A percentile compares a stretch with the other conserved stretches of the same genome.
These are phyloP conservation scores for Agrostemma githago DNA, from an alignment of 148 eudicot species.

Conservation along the genomic window DNA sequence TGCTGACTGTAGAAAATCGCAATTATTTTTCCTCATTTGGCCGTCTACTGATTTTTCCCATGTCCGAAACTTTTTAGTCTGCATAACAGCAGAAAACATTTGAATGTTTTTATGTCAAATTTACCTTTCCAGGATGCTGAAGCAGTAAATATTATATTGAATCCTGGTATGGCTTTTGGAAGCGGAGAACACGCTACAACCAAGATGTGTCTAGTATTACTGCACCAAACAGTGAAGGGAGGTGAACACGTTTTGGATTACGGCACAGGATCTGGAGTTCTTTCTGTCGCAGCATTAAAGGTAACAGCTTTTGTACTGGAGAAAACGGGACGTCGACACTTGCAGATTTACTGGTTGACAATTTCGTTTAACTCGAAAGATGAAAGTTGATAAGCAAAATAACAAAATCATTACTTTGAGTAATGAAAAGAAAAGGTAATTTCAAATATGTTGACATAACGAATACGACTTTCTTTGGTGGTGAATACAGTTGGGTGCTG, in stretches of 20 bases:
- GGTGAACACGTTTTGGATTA: conserved; percentile 81
- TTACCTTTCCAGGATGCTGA: conserved; percentile 53
- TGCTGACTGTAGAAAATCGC: neutral
- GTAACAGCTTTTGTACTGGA: conserved; percentile 28
- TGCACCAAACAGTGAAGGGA: conserved; percentile 62
- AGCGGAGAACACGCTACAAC: conserved; percentile 98
- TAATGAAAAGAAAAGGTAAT: no score
- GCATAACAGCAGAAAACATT: neutral
- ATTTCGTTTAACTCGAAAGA: no score
- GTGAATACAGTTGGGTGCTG: conserved; percentile 71
- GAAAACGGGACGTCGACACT: neutral
- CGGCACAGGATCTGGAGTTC: conserved; percentile 96
- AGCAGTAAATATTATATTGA: conserved; percentile 69
- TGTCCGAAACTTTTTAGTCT: neutral
- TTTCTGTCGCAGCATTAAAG: conserved; percentile 90
- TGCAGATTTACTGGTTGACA: neutral
- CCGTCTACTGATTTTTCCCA: neutral
- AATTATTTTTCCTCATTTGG: neutral
- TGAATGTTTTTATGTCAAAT: neutral
- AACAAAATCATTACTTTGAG: no score
- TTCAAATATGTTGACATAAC: no score
- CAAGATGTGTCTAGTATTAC: conserved; percentile 68
- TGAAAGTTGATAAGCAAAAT: no score
- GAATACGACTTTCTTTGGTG: neutral
- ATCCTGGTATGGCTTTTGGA: conserved; percentile 93